These are phyloP conservation scores for Pseudogymnoascus sp. DNA, from an alignment of 2,329 filamentous ascomycete species.

Conservation along the genomic window DNA sequence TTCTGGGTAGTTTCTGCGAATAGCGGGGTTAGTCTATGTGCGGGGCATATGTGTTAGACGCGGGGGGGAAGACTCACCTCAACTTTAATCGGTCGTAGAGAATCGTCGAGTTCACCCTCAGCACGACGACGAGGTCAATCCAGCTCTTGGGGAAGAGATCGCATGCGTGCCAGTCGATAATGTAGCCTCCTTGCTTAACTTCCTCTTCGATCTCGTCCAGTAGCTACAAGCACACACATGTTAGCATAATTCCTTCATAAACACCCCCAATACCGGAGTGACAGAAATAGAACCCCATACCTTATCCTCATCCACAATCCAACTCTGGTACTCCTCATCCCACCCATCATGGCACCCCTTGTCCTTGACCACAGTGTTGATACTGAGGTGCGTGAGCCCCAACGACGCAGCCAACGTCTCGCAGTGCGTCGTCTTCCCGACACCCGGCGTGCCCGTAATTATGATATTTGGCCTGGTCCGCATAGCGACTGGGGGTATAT, in stretches of 20 bases:
- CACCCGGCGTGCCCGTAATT: conserved; percentile 88
- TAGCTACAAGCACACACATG: conserved; percentile 42
- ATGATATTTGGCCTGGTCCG: conserved; percentile 75
- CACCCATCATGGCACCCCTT: conserved; percentile 79
- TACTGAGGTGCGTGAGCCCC: conserved; percentile 71
- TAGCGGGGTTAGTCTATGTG: neutral
- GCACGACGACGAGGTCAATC: conserved; percentile 90
- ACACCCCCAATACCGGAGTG: neutral
- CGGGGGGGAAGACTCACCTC: conserved; percentile 42
- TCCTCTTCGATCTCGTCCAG: conserved; percentile 85
- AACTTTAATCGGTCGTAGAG: conserved; percentile 77
- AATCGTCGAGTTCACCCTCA: conserved; percentile 70
- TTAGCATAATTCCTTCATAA: neutral
- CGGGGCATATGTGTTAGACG: neutral
- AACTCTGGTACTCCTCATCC: conserved; percentile 77
- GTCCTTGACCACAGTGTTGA: conserved; percentile 90
- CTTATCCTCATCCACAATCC: conserved; percentile 96
- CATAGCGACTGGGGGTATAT: conserved; percentile 25
- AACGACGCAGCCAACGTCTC: conserved; percentile 70
- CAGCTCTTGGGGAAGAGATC: conserved; percentile 88
- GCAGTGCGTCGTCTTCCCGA: conserved; percentile 91
- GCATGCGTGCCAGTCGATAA: conserved; percentile 98
- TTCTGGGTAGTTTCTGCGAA: conserved; percentile 67
- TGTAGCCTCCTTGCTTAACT: conserved; percentile 67
- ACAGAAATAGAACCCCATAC: conserved; percentile 37